Evolutionary conservation across 2,329 filamentous ascomycete species (phyloP), one percentile per base, ranked within the genome.

Genomic region (Tolypocladium guangdongense): DNA sequence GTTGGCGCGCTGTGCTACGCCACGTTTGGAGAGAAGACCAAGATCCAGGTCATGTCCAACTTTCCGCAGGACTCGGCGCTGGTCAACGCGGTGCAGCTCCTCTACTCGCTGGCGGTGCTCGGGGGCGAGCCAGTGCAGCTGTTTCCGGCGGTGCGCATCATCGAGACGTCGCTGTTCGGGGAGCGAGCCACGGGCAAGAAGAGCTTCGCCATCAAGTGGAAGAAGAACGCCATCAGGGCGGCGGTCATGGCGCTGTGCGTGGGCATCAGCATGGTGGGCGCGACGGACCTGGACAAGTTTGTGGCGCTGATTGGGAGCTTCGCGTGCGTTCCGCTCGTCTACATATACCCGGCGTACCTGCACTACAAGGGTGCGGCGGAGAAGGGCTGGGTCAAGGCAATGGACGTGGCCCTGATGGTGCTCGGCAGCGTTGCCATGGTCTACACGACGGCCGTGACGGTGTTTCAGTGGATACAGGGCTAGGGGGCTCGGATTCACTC

Each of bases 21-120:
- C 18, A 86, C 85, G 0, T 89, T 89, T 63, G 86, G 86, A 50
- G 74, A 78, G 53, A 68, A 76, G 52, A 88, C 86, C 10, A 78
- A 81, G 62, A 88, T 87, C 55, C 84, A 89, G 63, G 80, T 90
- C 68, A 88, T 90, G 64, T 82, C 83, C 69, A 89, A 89, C 67
- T 88, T 83, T 62, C 86, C 86, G 0, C 86, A 88, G 61, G 74
- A 76, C 59, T 86, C 78, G 66, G 78, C 78, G 53, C 74, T 89
- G n/a, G 86, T 90, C 71, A 88, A 90, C 58, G 81, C 82, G 0
- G 84, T 90, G 8, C 86, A 90, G 61, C 84, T 88, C 63, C 73
- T 89, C 51, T 90, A 90, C 71, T 83, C 84, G 4, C 66, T 88
- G 27, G 86, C 86, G 2, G 84, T 90, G 8, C 73, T 90, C n/a